A percentile compares a stretch with the other conserved stretches of the same genome.
phyloP scores from a whole-genome alignment of 2,329 filamentous ascomycete species.

The Daldinia eschscholtzii region DNA sequence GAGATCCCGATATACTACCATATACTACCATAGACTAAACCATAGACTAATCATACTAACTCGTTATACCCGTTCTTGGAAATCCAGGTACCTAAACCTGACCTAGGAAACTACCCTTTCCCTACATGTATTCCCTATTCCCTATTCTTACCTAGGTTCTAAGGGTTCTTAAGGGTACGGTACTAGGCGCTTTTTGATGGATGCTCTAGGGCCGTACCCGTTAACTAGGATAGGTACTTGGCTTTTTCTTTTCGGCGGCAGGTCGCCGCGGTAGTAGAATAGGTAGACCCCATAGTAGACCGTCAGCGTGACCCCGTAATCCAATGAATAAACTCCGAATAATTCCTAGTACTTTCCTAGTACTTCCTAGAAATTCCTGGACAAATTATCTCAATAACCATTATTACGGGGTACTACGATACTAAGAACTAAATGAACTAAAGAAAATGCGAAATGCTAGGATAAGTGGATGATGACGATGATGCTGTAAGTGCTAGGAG shows the following conservation, averaged over 20 bases:
- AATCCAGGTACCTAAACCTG: too few relatives aligned
- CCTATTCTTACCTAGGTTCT: too few relatives aligned
- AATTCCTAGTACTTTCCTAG: slow-evolving; percentile 28
- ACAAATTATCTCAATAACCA: not conserved
- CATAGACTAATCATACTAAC: too few relatives aligned
- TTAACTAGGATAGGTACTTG: not conserved
- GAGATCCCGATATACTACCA: slow-evolving; percentile 36
- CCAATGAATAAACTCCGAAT: slow-evolving; percentile 20
- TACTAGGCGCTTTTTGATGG: not conserved
- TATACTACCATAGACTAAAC: not conserved
- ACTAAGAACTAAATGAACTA: not conserved
- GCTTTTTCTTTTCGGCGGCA: not conserved
- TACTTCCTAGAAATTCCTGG: not conserved
- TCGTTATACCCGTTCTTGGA: too few relatives aligned
- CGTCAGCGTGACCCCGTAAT: not conserved
- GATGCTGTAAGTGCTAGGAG: not conserved
- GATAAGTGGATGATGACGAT: not conserved
- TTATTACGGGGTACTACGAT: slow-evolving; percentile 8
- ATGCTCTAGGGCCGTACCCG: not conserved
- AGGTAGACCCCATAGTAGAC: not conserved
- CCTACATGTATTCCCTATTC: not conserved
- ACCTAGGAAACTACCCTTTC: not conserved
- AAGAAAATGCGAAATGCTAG: not conserved
- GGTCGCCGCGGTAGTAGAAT: slow-evolving; percentile 8
- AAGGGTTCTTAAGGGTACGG: not conserved